A percentile compares a stretch with the other conserved stretches of the same genome.
These are phyloP conservation scores for Scenedesmus sp. DNA, from an alignment of 163 green algal species.

Conservation along the genomic window DNA sequence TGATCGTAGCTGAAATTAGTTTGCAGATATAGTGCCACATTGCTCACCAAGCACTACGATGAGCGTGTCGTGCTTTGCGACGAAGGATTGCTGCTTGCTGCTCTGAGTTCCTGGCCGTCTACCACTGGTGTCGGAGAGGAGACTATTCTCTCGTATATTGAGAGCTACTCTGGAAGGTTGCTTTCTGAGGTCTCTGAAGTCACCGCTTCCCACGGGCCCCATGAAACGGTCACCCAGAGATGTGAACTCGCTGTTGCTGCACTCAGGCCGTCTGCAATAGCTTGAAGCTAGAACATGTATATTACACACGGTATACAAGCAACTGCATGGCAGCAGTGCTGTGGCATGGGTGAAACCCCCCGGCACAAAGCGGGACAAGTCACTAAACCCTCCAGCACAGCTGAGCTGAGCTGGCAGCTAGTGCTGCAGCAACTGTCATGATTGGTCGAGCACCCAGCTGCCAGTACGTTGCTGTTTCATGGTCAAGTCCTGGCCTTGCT, in stretches of 20 bases:
- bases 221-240: not conserved
- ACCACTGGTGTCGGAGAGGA: not conserved
- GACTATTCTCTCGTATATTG: not conserved
- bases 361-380: no score
- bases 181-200: not conserved
- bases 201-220: not conserved
- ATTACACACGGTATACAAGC: no score
- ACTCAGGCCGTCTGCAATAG: no score
- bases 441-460: conserved; percentile 26
- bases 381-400: no score
- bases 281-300: no score
- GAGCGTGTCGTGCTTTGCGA: conserved; percentile 23
- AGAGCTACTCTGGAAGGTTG: not conserved
- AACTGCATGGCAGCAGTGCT: no score
- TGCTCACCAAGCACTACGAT: conserved; percentile 4
- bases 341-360: no score
- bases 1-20: not conserved
- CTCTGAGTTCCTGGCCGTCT: not conserved
- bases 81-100: conserved; percentile 11
- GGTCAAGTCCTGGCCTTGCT: conserved; percentile 18
- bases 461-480: conserved; percentile 8
- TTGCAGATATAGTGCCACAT: not conserved
- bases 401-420: no score
- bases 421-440: not conserved
- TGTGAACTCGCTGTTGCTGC: not conserved